Conservation (phyloP, 352 stramenopile species). For the Peronospora destructor region DNA sequence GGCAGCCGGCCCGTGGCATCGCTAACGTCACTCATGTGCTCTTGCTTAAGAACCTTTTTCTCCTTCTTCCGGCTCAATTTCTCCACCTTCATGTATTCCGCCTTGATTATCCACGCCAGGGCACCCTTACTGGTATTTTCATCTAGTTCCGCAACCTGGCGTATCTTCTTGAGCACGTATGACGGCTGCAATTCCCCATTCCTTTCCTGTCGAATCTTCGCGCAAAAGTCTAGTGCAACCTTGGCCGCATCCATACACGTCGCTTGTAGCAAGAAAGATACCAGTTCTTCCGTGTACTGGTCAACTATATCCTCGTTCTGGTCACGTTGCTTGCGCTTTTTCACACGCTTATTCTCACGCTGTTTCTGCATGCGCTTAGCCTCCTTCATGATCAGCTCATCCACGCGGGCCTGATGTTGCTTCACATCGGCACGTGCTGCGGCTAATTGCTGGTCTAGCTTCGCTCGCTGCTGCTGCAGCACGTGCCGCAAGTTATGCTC, state of each 20-base stretch:
- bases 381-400: slow-evolving; percentile 86
- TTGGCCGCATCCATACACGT: slow-evolving; percentile 63
- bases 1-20: slow-evolving; percentile 32
- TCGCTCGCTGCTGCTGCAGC: slow-evolving; percentile 60
- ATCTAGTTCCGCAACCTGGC: slow-evolving; percentile 50
- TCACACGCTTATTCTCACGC: slow-evolving; percentile 68
- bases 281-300: slow-evolving; percentile 45
- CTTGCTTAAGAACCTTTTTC: slow-evolving; percentile 39
- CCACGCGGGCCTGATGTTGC: slow-evolving; percentile 66
- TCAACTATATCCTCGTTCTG: slow-evolving; percentile 66
- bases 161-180: slow-evolving; percentile 69
- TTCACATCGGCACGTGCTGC: slow-evolving; percentile 65
- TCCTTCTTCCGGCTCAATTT: slow-evolving; percentile 31
- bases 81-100: slow-evolving; percentile 31
- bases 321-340: slow-evolving; percentile 72
- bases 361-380: slow-evolving; percentile 81
- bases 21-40: slow-evolving; percentile 37
- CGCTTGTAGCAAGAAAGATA: slow-evolving; percentile 44
- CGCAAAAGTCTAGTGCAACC: slow-evolving; percentile 61
- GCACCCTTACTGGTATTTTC: slow-evolving; percentile 41
- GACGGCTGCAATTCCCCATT: slow-evolving; percentile 44
- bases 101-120: slow-evolving; percentile 47
- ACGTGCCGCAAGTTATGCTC: slow-evolving; percentile 55
- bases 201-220: slow-evolving; percentile 35
- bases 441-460: slow-evolving; percentile 57